phyloP scores from a whole-genome alignment of 139 green algal genomes.

The Spirogloea muscicola region DNA sequence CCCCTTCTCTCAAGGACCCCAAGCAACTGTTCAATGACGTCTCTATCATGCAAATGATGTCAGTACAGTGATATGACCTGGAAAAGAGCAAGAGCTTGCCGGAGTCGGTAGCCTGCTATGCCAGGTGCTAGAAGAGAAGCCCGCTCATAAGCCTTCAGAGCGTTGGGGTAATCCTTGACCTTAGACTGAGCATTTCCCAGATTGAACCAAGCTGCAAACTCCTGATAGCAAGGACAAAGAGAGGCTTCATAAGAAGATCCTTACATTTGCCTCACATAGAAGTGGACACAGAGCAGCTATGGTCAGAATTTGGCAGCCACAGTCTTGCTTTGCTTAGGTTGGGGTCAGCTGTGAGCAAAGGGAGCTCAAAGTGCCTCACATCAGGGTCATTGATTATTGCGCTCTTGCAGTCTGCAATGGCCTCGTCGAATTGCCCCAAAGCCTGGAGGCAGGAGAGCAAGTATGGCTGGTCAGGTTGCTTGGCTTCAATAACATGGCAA shows the following conservation, averaged over 20 bases:
- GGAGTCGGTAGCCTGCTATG: conserved; percentile 43
- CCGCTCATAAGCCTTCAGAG: conserved; percentile 4
- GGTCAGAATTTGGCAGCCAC: neutral
- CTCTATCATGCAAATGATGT: neutral
- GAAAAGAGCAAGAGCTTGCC: conserved; percentile 14
- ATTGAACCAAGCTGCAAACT: conserved; percentile 47
- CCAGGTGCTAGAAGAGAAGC: conserved; percentile 37
- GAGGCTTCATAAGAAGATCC: neutral
- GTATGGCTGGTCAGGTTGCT: no score
- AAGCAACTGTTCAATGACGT: neutral
- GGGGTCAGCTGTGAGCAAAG: no score
- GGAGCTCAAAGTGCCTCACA: no score
- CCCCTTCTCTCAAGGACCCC: neutral
- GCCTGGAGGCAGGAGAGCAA: conserved; percentile 4
- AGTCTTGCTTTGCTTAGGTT: neutral
- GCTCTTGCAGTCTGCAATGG: conserved; percentile 14
- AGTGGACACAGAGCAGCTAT: neutral
- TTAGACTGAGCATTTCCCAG: conserved; percentile 21
- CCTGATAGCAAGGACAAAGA: conserved; percentile 7
- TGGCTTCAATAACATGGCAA: no score
- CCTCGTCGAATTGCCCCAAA: conserved; percentile 5
- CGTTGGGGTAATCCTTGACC: neutral
- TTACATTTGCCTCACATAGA: neutral
- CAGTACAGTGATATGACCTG: conserved; percentile 8
- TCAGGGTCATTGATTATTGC: conserved; percentile 27